phyloP scores from a whole-genome alignment of 352 stramenopile species.

The Pythium guiyangense region DNA sequence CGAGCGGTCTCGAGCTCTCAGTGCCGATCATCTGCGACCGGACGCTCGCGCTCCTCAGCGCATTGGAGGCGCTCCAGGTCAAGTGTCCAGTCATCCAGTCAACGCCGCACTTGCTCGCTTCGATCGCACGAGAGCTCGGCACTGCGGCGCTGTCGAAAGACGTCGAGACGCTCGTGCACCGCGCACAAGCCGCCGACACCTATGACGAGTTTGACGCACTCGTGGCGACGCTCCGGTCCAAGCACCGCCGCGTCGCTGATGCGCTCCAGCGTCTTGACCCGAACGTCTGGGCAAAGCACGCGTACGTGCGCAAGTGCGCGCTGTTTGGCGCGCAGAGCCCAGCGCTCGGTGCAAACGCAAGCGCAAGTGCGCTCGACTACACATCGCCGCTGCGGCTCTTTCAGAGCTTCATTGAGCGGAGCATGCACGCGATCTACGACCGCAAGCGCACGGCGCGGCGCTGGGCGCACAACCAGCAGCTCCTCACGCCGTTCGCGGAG shows the following conservation, averaged over 20 bases:
- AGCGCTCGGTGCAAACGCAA: conserved; percentile 14
- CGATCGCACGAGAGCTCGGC: conserved; percentile 21
- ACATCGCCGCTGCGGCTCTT: conserved; percentile 32
- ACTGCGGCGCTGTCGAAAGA: conserved; percentile 9
- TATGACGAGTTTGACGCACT: conserved; percentile 27
- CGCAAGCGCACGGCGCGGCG: conserved; percentile 23
- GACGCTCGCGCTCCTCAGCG: conserved; percentile 16
- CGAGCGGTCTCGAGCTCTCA: conserved; percentile 26
- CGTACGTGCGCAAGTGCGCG: conserved; percentile 32
- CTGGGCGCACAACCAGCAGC: conserved; percentile 16
- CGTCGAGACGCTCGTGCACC: conserved; percentile 22
- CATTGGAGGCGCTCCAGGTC: conserved; percentile 24
- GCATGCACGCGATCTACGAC: conserved; percentile 32
- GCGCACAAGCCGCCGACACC: conserved; percentile 28
- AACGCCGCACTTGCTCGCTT: conserved; percentile 25
- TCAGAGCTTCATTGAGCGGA: conserved; percentile 36
- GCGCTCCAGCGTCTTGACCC: conserved; percentile 23
- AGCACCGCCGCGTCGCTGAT: conserved; percentile 16
- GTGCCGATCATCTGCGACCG: conserved; percentile 42
- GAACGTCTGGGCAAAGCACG: conserved; percentile 32
- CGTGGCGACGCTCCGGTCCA: conserved; percentile 17
- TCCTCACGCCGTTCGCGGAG: conserved; percentile 34
- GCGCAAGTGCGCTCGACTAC: conserved; percentile 16
- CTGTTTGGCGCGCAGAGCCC: conserved; percentile 39
- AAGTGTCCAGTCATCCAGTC: conserved; percentile 37